phyloP scores from a whole-genome alignment of 1,284 basidiomycete species.

The Puccinia brachypodii region DNA sequence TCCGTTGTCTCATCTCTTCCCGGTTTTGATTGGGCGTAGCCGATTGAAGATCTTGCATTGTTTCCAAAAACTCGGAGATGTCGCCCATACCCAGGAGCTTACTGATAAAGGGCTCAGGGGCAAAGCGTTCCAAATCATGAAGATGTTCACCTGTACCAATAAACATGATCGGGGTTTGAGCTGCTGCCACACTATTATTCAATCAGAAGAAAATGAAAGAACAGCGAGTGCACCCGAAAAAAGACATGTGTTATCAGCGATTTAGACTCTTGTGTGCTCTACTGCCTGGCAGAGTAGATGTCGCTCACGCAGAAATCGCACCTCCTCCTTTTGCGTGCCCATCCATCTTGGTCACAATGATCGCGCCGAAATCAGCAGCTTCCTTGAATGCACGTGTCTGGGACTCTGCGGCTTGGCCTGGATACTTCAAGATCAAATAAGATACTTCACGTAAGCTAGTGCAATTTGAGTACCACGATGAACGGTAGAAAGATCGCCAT shows the following conservation, averaged over 20 bases:
- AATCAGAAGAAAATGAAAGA: background rate
- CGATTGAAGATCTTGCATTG: slow-evolving; percentile 90
- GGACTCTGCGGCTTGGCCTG: slow-evolving; percentile 94
- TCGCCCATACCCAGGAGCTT: slow-evolving; percentile 95
- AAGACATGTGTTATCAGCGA: slow-evolving; percentile 45
- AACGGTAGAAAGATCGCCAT: background rate
- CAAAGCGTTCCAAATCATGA: slow-evolving; percentile 91
- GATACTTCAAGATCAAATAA: slow-evolving; percentile 48
- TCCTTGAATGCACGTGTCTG: slow-evolving; percentile 98
- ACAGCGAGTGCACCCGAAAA: slow-evolving; percentile 31
- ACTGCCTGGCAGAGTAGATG: background rate
- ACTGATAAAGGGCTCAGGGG: slow-evolving; percentile 94
- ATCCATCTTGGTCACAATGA: slow-evolving; percentile 99
- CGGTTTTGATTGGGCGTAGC: slow-evolving; percentile 87
- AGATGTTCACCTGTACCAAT: slow-evolving; percentile 96
- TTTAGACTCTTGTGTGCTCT: background rate
- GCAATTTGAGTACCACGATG: background rate
- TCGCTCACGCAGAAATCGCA: slow-evolving; percentile 90
- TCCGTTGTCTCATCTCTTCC: slow-evolving; percentile 96
- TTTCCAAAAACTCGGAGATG: slow-evolving; percentile 93
- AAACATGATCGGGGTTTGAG: slow-evolving; percentile 97
- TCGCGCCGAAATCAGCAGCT: slow-evolving; percentile 93
- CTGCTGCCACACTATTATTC: slow-evolving; percentile 82
- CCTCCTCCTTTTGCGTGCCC: slow-evolving; percentile 99
- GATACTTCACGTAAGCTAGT: slow-evolving; percentile 53